Percentiles rank a stretch among this genome's conserved stretches.
Conservation (phyloP, 345 rosid genomes). For the Arabis hirsuta region DNA sequence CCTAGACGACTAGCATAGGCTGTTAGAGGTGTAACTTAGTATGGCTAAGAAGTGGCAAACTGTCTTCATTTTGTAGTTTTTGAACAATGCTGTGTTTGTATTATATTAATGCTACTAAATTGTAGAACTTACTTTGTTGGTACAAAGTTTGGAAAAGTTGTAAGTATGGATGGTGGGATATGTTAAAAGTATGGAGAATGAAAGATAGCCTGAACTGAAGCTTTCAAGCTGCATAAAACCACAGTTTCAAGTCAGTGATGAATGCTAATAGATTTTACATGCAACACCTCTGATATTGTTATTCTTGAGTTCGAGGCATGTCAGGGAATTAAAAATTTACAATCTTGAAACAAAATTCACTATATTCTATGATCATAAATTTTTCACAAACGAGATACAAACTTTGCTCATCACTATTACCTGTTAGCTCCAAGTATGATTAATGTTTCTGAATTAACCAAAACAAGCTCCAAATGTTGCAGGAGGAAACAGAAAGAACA, state of each 20-base stretch:
- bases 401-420: slow-evolving; percentile 25
- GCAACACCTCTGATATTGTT: slow-evolving; percentile 17
- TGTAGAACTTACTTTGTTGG: slow-evolving; percentile 17
- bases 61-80: slow-evolving; percentile 5
- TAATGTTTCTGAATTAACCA: slow-evolving; percentile 17
- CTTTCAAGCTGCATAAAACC: slow-evolving; percentile 5
- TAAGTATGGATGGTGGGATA: slow-evolving; percentile 1
- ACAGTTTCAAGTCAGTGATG: background rate
- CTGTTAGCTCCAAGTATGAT: slow-evolving; percentile 33
- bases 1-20: slow-evolving; percentile 26
- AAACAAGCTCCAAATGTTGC: slow-evolving; percentile 29
- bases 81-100: slow-evolving; percentile 6
- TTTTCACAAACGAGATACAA: slow-evolving; percentile 34
- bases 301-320: slow-evolving; percentile 12
- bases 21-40: slow-evolving; percentile 4
- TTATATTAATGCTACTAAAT: slow-evolving; percentile 5
- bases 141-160: background rate
- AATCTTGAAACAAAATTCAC: slow-evolving; percentile 34
- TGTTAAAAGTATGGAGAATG: slow-evolving; percentile 18
- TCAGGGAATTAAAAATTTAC: slow-evolving; percentile 24
- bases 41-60: slow-evolving; percentile 15
- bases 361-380: slow-evolving; percentile 30
- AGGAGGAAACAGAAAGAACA: slow-evolving; percentile 20
- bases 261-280: background rate
- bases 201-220: slow-evolving; percentile 27